Evolutionary conservation across 2,329 filamentous ascomycete species (phyloP).

Genomic region (Cylindrodendrum hubeiense): DNA sequence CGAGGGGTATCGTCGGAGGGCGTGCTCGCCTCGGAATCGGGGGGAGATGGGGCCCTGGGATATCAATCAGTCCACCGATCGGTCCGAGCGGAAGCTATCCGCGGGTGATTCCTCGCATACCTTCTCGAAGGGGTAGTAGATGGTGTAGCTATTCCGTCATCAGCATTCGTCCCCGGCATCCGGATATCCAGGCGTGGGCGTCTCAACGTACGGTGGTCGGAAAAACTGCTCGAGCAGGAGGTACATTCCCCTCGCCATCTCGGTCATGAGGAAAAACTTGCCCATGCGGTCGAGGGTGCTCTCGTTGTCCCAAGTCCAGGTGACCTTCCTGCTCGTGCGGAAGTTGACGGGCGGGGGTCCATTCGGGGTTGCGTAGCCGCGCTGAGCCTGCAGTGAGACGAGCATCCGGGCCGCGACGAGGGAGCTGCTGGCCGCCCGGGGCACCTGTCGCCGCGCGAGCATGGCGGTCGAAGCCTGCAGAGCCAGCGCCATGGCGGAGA

Average conservation of each 20-base stretch:
- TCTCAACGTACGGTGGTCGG: conserved; percentile 86
- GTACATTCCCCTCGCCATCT: conserved; percentile 99
- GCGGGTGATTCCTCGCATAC: conserved; percentile 51
- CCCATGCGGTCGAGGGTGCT: conserved; percentile 84
- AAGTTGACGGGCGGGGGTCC: conserved; percentile 86
- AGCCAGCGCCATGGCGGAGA: conserved; percentile 49
- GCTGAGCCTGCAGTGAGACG: conserved; percentile 42
- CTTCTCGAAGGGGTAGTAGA: conserved; percentile 99
- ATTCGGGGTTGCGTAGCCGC: conserved; percentile 74
- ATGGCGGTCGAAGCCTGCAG: conserved; percentile 48
- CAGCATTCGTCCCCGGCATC: conserved; percentile 22
- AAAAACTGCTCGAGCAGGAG: conserved; percentile 98
- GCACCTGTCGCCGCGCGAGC: conserved; percentile 53
- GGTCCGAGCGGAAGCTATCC: conserved; percentile 3
- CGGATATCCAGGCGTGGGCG: neutral
- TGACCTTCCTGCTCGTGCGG: conserved; percentile 77
- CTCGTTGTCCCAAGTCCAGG: conserved; percentile 86
- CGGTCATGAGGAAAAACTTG: conserved; percentile 94
- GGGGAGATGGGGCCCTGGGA: conserved; percentile 91
- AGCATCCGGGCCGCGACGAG: conserved; percentile 37
- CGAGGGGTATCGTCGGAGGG: conserved; percentile 93
- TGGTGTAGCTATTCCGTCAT: conserved; percentile 81
- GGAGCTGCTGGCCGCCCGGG: conserved; percentile 37
- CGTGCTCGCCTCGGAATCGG: conserved; percentile 98
- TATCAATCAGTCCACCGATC: conserved; percentile 35